Conservation (phyloP, 2,329 filamentous ascomycete genomes). For the Calonectria montana region DNA sequence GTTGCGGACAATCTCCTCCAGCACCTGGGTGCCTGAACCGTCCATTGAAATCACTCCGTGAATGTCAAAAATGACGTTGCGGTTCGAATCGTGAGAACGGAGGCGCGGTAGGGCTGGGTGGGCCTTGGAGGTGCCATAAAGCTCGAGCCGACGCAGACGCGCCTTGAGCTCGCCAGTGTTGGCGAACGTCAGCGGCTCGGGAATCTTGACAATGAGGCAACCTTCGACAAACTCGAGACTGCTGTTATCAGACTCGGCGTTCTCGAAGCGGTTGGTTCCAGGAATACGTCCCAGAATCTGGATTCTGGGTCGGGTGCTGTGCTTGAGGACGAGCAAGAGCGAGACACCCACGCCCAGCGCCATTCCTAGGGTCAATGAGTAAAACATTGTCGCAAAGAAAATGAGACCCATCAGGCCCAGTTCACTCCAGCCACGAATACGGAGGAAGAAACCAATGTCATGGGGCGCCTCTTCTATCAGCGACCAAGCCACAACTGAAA, state of each 20-base stretch:
- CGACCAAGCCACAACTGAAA: conserved; percentile 93
- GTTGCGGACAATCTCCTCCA: conserved; percentile 85
- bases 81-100: conserved; percentile 82
- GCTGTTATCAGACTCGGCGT: conserved; percentile 79
- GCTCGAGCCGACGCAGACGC: conserved; percentile 83
- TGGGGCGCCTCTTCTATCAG: conserved; percentile 95
- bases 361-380: conserved; percentile 93
- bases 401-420: conserved; percentile 90
- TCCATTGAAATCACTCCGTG: conserved; percentile 97
- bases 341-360: conserved; percentile 93
- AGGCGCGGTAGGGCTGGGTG: conserved; percentile 90
- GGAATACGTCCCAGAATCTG: conserved; percentile 94
- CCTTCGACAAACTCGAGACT: conserved; percentile 90
- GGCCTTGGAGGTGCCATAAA: conserved; percentile 86
- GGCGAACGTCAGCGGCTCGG: conserved; percentile 94
- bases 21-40: conserved; percentile 90
- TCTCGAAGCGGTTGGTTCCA: conserved; percentile 85
- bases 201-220: conserved; percentile 96
- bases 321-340: conserved; percentile 87
- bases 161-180: conserved; percentile 94
- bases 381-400: conserved; percentile 92
- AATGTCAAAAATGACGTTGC: conserved; percentile 95
- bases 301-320: conserved; percentile 91
- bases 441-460: conserved; percentile 89
- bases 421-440: conserved; percentile 87